These are phyloP conservation scores for Pterocarpus santalinus DNA, from an alignment of 306 rosid genomes.

Conservation along the genomic window DNA sequence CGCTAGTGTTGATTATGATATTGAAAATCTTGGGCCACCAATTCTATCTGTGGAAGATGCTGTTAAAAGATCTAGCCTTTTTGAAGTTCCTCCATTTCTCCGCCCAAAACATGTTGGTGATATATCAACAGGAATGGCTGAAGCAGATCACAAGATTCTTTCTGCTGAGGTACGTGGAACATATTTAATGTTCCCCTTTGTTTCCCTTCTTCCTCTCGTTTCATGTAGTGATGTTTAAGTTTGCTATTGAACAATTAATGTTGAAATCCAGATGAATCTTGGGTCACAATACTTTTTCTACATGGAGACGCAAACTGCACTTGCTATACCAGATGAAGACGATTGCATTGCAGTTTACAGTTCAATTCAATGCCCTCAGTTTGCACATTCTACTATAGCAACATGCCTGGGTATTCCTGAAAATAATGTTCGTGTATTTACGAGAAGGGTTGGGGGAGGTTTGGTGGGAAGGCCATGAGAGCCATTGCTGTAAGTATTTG, in stretches of 20 bases:
- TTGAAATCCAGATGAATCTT: conserved; percentile 72
- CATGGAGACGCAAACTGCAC: conserved; percentile 90
- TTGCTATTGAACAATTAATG: conserved; percentile 24
- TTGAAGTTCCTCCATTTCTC: conserved; percentile 66
- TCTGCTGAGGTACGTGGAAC: conserved; percentile 70
- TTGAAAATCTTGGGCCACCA: conserved; percentile 70
- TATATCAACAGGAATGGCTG: conserved; percentile 80
- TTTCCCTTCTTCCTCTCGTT: not conserved
- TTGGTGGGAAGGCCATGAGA: conserved; percentile 77
- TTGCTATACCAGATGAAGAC: conserved; percentile 96
- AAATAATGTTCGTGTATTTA: conserved; percentile 85
- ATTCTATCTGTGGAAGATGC: conserved; percentile 86
- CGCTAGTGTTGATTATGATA: conserved; percentile 70
- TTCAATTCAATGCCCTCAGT: conserved; percentile 72
- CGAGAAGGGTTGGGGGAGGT: conserved; percentile 96
- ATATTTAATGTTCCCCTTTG: conserved; percentile 10
- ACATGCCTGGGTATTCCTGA: conserved; percentile 81
- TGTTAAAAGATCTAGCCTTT: conserved; percentile 69
- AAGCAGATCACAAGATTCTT: conserved; percentile 78
- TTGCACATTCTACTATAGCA: conserved; percentile 63
- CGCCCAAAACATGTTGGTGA: conserved; percentile 80
- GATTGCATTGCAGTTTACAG: conserved; percentile 81
- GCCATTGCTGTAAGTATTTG: conserved; percentile 69
- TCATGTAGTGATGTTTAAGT: conserved; percentile 10
- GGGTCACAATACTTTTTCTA: conserved; percentile 92